Evolutionary conservation across 371 early-diverging fungal genomes (phyloP), one percentile per base, ranked within the genome.

Genomic region (Capillidium rhysosporum): DNA sequence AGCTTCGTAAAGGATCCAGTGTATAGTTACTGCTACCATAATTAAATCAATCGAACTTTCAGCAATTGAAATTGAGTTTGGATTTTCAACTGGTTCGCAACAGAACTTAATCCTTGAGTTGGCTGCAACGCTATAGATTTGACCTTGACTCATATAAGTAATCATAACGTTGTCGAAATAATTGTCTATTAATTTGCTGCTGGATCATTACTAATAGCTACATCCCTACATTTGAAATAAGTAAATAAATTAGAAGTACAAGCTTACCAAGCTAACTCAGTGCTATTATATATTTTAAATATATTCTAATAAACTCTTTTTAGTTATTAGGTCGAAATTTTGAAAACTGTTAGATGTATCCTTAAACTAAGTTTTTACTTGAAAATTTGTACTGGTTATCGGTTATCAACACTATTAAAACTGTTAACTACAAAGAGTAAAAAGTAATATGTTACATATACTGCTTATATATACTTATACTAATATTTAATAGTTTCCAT

Each of bases 211-310:
- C 51, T 34, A 51, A n/a, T 31, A 3, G 51, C 51, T 21, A 51
- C 51, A 34, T 51, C 51, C 51, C 51, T 51, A 38, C 7, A 43
- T 4, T 34, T 7, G 21, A 16, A 14, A 18, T 43, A 14, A 46
- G 8, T 26, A 51, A 5, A 34, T 1, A 20, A 10, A 18, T 5
- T 14, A 39, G 12, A 43, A 20, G 43, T 18, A 18, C 7, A 25
- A 18, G 28, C 38, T 39, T 51, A 51, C 51, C 51, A 51, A 10
- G 51, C 51, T 38, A 51, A 29, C n/a, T 29, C 51, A 31, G 14
- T 51, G 3, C 21, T 18, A 14, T 16, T 9, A 16, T 14, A 51
- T 31, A 38, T 14, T 25, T 38, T 18, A 20, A n/a, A 51, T n/a
- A 38, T 51, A 34, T 3, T 51, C 38, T 16, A 51, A 18, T 23